A percentile compares a stretch with the other conserved stretches of the same genome.
These are phyloP conservation scores for Setaria italica DNA, from an alignment of 202 grass and related monocot genomes.

Conservation along the genomic window DNA sequence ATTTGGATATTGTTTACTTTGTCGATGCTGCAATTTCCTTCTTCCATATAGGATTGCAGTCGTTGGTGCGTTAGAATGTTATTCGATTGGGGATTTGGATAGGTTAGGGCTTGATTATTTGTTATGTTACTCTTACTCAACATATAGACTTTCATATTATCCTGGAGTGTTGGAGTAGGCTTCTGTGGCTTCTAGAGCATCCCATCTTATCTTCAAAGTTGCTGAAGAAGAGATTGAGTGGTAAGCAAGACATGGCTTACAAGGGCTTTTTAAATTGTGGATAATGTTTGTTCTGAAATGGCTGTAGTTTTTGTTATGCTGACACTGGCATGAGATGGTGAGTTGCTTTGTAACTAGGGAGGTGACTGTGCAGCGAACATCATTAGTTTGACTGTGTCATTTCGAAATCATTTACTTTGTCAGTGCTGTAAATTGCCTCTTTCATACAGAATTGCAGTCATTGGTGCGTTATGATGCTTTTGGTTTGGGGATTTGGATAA, in stretches of 20 bases:
- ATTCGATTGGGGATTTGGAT: background rate
- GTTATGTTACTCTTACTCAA: background rate
- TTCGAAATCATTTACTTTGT: background rate
- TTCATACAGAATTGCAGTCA: background rate
- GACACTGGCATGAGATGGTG: background rate
- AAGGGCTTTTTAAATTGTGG: background rate
- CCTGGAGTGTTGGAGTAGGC: background rate
- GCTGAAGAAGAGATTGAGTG: background rate
- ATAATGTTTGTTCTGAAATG: background rate
- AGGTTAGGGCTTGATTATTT: background rate
- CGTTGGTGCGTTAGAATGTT: background rate
- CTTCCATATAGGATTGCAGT: slow-evolving; percentile 6
- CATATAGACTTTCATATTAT: background rate
- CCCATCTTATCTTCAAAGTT: background rate
- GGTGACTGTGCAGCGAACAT: slow-evolving; percentile 11
- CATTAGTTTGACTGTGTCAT: background rate
- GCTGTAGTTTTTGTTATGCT: background rate
- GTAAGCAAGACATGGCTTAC: background rate
- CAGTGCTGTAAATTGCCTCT: background rate
- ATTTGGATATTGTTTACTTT: slow-evolving; percentile 4
- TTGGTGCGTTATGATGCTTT: background rate
- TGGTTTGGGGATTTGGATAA: slow-evolving; percentile 14
- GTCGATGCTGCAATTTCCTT: background rate
- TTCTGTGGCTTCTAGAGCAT: background rate
- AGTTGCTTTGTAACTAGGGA: background rate